Base-by-base conservation (phyloP, 2,329 filamentous ascomycete genomes). In the Calonectria pauciramosa region DNA sequence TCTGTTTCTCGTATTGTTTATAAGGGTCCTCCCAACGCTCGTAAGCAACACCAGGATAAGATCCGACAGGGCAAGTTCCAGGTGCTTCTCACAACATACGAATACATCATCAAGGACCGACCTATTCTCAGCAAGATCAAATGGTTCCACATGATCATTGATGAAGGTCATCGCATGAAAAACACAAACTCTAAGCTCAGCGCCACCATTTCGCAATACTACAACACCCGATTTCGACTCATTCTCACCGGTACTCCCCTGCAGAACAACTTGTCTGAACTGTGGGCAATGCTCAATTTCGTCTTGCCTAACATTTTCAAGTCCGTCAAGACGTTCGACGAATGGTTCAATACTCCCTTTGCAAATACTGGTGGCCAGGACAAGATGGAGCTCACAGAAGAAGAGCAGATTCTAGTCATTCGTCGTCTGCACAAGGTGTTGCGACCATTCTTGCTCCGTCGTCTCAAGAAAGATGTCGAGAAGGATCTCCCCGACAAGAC, bases 261-360 rank as follows among this genome's bases (percentile, higher is more conserved):
- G 36, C 96, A 99, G 86, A 99, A 99, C 88, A 99, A 99, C 84
- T 89, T 99, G 51, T 93, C 96, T 4, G 97, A 99, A 84, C 88
- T 99, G 81, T 99, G 97, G 97, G 95, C 97, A 32, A 93, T 99
- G 89, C 94, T 99, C 82, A 99, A 99, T 88, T 99, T 99, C 85
- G 97, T 98, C 51, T 89, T 99, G 64, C 97, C 97, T 4, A 99
- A 95, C 80, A 99, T 99, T 79, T 99, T 99, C 93, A 99, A 99
- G 85, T 99, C 97, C 2, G 96, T 96, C 76, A 98, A 97, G 84
- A 99, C 96, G 2, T 99, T 99, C 83, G 97, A 99, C 84, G 97
- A 99, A 85, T 99, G 97, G 97, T 99, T 99, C 92, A 99, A 99
- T 84, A 99, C 97, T 32, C 97, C 97, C 0, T 99, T 99, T 85